phyloP scores from a whole-genome alignment of 2,329 filamentous ascomycete species.

The Venturia oleaginea region DNA sequence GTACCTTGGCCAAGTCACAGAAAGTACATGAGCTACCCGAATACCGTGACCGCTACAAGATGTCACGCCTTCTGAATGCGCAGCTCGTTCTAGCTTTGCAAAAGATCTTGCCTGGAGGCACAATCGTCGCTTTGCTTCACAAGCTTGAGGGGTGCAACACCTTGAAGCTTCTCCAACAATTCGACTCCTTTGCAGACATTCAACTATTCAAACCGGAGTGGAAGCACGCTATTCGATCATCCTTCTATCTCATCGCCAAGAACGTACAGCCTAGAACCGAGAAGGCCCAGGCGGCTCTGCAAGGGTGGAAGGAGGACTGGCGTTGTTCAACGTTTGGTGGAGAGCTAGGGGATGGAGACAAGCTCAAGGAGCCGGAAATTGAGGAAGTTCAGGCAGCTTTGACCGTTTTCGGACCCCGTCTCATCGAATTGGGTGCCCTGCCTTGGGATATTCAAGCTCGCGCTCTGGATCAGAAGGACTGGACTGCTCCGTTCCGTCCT shows the following conservation, averaged over 20 bases:
- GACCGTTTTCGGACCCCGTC: constrained; percentile 16
- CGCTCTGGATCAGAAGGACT: constrained; percentile 1
- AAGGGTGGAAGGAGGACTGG: not conserved
- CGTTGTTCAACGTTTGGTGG: not conserved
- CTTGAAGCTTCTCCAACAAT: constrained; percentile 14
- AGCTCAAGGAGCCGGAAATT: not conserved
- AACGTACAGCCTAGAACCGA: constrained; percentile 12
- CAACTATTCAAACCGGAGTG: constrained; percentile 18
- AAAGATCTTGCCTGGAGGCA: constrained; percentile 38
- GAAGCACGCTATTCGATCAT: constrained; percentile 18
- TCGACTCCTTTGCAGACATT: constrained; percentile 17
- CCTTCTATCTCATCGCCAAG: constrained; percentile 20
- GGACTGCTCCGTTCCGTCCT: too few species aligned
- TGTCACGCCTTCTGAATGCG: constrained; percentile 19
- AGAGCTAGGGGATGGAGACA: not conserved
- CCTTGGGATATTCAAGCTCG: constrained; percentile 17
- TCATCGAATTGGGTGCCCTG: constrained; percentile 16
- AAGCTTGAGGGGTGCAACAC: constrained; percentile 30
- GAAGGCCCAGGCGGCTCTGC: not conserved
- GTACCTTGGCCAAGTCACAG: constrained; percentile 40
- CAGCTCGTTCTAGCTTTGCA: constrained; percentile 41
- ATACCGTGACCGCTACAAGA: constrained; percentile 29
- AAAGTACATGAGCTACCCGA: constrained; percentile 21
- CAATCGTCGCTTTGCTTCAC: constrained; percentile 44
- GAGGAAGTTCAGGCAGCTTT: constrained; percentile 5